These are phyloP conservation scores for Alternaria hordeiaustralica DNA, from an alignment of 2,329 filamentous ascomycete species.

Conservation along the genomic window DNA sequence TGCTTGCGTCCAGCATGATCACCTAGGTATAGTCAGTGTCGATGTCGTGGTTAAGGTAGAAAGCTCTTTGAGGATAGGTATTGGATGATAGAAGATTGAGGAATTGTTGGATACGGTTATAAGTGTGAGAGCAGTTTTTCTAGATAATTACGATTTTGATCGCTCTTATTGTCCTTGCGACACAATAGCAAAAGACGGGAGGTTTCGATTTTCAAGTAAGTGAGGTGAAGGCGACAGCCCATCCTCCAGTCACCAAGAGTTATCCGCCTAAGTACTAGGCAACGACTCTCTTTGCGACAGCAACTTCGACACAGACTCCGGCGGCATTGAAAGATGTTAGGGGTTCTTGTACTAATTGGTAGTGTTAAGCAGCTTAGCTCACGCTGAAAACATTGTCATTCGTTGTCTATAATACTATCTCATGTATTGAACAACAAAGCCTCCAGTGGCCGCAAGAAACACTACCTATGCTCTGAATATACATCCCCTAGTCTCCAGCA, in stretches of 20 bases:
- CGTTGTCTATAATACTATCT: background rate
- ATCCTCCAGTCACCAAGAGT: background rate
- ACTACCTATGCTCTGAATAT: background rate
- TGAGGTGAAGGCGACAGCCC: background rate
- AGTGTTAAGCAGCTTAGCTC: background rate
- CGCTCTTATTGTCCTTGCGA: background rate
- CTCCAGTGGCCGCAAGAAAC: background rate
- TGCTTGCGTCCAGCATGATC: background rate
- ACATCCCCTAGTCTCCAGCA: background rate
- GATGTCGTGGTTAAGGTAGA: background rate
- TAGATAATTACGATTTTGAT: background rate
- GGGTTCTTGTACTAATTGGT: background rate
- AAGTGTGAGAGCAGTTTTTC: background rate
- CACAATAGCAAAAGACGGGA: background rate
- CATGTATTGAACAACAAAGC: background rate
- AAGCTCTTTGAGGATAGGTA: background rate
- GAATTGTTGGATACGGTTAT: background rate
- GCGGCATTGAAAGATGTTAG: background rate
- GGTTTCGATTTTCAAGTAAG: background rate
- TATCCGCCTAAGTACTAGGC: background rate
- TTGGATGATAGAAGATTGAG: background rate
- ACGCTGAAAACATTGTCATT: background rate
- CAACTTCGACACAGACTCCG: background rate
- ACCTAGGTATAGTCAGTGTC: background rate
- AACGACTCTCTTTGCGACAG: background rate